Conservation (phyloP, 495 filamentous ascomycete genomes). For the Aspergillus incahuasiensis region DNA sequence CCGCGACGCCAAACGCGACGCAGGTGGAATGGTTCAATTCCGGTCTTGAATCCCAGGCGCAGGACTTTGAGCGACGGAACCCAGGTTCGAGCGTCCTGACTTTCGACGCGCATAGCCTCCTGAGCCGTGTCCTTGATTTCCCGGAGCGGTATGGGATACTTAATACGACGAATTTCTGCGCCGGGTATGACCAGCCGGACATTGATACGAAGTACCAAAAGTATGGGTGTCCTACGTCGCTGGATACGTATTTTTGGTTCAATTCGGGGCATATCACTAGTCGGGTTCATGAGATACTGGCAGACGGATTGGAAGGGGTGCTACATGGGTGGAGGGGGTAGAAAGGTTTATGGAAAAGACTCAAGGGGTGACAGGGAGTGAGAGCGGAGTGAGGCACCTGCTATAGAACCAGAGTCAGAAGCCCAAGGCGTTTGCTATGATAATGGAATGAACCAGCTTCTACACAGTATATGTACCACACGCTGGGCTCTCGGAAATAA, state of each 20-base stretch:
- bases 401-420: too few relatives aligned
- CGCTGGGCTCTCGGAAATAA: too few relatives aligned
- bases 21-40: constrained; percentile 41
- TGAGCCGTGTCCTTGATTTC: constrained; percentile 42
- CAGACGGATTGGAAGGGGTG: constrained; percentile 24
- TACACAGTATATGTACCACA: too few relatives aligned
- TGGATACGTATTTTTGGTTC: constrained; percentile 50
- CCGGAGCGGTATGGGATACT: constrained; percentile 39
- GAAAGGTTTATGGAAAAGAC: background rate
- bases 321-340: constrained; percentile 17
- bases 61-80: constrained; percentile 18
- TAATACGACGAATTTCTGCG: constrained; percentile 48
- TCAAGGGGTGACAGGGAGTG: too few relatives aligned
- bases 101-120: constrained; percentile 41
- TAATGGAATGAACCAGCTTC: too few relatives aligned
- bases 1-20: constrained; percentile 42
- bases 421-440: too few relatives aligned
- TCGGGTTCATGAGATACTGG: constrained; percentile 38
- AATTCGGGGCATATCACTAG: constrained; percentile 49
- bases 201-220: constrained; percentile 36
- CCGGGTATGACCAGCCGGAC: constrained; percentile 45
- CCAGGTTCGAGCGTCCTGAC: constrained; percentile 32
- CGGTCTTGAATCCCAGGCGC: constrained; percentile 26
- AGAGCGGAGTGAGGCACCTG: too few relatives aligned
- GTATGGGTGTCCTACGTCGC: constrained; percentile 44